Evolutionary conservation across 352 stramenopile species (phyloP).

Genomic region (Phytophthora nicotianae): DNA sequence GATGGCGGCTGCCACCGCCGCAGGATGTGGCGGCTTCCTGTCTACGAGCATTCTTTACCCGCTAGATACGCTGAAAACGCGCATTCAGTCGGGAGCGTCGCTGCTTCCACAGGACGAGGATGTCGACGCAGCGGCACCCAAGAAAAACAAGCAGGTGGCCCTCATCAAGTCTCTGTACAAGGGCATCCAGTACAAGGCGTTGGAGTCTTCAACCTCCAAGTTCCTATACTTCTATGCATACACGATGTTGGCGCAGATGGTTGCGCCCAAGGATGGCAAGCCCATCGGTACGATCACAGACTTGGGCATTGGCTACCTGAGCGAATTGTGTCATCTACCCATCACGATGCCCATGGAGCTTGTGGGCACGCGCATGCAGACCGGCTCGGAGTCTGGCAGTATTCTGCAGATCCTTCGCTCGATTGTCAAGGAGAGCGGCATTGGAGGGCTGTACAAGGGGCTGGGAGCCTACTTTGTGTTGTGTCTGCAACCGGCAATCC

Average conservation of each 20-base stretch:
- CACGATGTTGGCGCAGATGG: slow-evolving; percentile 76
- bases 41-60: slow-evolving; percentile 83
- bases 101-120: slow-evolving; percentile 53
- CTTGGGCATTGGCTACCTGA: slow-evolving; percentile 83
- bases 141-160: slow-evolving; percentile 43
- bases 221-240: slow-evolving; percentile 93
- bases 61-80: slow-evolving; percentile 89
- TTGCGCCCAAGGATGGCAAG: slow-evolving; percentile 60
- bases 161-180: slow-evolving; percentile 76
- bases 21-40: slow-evolving; percentile 77
- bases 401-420: slow-evolving; percentile 67
- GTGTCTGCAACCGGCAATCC: slow-evolving; percentile 96
- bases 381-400: slow-evolving; percentile 46
- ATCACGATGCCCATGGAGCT: slow-evolving; percentile 90
- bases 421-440: slow-evolving; percentile 73
- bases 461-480: slow-evolving; percentile 94
- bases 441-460: slow-evolving; percentile 85
- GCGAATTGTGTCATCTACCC: slow-evolving; percentile 78
- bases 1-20: slow-evolving; percentile 76
- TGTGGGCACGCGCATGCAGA: slow-evolving; percentile 88
- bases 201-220: slow-evolving; percentile 85
- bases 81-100: slow-evolving; percentile 79
- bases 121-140: slow-evolving; percentile 11
- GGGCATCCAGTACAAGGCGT: slow-evolving; percentile 86
- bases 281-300: slow-evolving; percentile 72